These are phyloP conservation scores for Monilinia fructigena DNA, from an alignment of 2,329 filamentous ascomycete species.

Conservation along the genomic window DNA sequence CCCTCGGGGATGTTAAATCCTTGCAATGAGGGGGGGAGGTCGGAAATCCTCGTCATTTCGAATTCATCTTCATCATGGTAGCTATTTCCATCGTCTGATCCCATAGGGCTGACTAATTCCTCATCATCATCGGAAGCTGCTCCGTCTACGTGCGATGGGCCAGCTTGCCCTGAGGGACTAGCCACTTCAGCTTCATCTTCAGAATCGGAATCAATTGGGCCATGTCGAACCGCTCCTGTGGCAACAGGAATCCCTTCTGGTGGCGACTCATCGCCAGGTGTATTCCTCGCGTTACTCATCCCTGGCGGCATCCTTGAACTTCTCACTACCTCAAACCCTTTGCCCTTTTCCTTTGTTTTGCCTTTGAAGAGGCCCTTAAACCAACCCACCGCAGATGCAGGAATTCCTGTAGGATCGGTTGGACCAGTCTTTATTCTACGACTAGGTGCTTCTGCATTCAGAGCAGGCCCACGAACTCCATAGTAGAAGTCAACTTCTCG, in stretches of 20 bases:
- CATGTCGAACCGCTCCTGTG: conserved; percentile 43
- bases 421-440: conserved; percentile 90
- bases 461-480: conserved; percentile 80
- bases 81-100: conserved; percentile 47
- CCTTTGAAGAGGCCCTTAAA: conserved; percentile 75
- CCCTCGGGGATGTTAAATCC: conserved; percentile 50
- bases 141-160: conserved; percentile 39
- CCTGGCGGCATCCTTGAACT: conserved; percentile 82
- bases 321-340: conserved; percentile 94
- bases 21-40: conserved; percentile 56
- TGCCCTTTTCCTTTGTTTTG: conserved; percentile 90
- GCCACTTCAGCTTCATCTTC: conserved; percentile 35
- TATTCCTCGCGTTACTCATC: conserved; percentile 53
- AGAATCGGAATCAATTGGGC: conserved; percentile 64
- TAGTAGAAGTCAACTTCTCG: conserved; percentile 98
- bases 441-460: conserved; percentile 77
- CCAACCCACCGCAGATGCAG: conserved; percentile 88
- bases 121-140: conserved; percentile 29
- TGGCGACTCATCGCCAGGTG: conserved; percentile 64
- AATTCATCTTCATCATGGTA: conserved; percentile 48
- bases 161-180: conserved; percentile 42
- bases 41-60: conserved; percentile 46
- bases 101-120: conserved; percentile 35
- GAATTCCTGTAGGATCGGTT: conserved; percentile 87
- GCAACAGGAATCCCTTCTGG: conserved; percentile 65